Evolutionary conservation across 805 yeast species (phyloP), one percentile per base, ranked within the genome.

Genomic region (Spathaspora sp.): DNA sequence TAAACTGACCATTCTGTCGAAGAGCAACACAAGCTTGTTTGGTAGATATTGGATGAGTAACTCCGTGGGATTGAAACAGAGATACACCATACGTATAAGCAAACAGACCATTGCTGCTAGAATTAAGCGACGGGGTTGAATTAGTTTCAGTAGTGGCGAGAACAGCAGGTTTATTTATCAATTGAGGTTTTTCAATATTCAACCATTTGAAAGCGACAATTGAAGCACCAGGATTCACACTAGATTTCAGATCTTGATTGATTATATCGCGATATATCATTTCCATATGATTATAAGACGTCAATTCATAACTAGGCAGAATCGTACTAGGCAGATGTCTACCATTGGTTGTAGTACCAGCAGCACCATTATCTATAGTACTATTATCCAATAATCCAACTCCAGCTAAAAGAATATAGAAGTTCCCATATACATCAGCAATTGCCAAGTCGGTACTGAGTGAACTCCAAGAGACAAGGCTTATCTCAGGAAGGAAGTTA

Each of bases 371-470:
- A 4, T 23, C 26, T 4, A 23, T 20, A 66, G 40, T 40, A n/a
- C 18, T 7, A n/a, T 10, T n/a, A 11, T 63, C 68, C 9, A 73
- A 52, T 23, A 73, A 60, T 2, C 74, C 72, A 3, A 74, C 77
- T 2, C 79, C 79, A 3, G 79, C 74, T 28, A 74, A 52, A 43
- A 72, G 57, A 8, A 75, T 66, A 57, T 67, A 73, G 51, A 75
- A 72, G 54, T 85, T 82, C 2, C 97, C 97, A 38, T 74, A 63
- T 19, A 76, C 77, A 64, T 92, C 98, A 44, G 87, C 76, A 3
- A 87, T 80, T 1, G 96, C 96, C 46, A 94, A 75, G 61, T 92
- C 96, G 51, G 87, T 83, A 44, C 93, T 93, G 0, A 85, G 72
- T 46, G 83, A 81, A 52, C 94, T 85, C 91, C 97, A 94, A 40